Evolutionary conservation across 163 green algal genomes (phyloP).

Genomic region (Trebouxiophyceae sp.): DNA sequence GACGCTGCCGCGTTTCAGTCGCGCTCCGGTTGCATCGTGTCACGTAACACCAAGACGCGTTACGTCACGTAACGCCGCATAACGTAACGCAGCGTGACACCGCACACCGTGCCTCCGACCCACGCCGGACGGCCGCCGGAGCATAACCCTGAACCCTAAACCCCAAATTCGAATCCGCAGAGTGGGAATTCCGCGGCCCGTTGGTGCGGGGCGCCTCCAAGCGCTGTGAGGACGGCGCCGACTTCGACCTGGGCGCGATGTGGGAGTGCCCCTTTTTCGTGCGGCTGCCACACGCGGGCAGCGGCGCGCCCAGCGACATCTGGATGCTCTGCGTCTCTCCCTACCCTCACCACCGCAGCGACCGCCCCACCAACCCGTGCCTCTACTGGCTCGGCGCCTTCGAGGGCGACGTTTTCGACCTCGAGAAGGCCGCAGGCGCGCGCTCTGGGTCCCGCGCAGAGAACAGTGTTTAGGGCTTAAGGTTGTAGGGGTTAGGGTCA

Average conservation of each 20-base stretch:
- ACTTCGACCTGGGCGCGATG: conserved; percentile 21
- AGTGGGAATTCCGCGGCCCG: conserved; percentile 18
- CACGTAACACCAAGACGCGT: too few relatives aligned
- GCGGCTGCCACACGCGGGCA: background rate
- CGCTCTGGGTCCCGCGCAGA: background rate
- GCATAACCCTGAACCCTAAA: too few relatives aligned
- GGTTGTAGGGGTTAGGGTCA: background rate
- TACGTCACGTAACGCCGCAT: too few relatives aligned
- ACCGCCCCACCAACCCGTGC: conserved; percentile 24
- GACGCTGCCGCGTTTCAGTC: too few relatives aligned
- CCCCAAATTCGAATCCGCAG: too few relatives aligned
- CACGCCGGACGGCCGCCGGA: too few relatives aligned
- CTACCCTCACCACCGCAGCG: conserved; percentile 21
- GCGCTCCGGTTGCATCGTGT: too few relatives aligned
- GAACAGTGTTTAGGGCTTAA: background rate
- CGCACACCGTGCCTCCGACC: too few relatives aligned
- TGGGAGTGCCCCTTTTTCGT: conserved; percentile 30
- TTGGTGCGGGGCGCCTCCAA: conserved; percentile 13
- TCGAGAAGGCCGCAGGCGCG: conserved; percentile 1
- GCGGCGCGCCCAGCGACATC: background rate
- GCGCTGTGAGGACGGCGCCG: conserved; percentile 5
- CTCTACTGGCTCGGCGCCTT: conserved; percentile 24
- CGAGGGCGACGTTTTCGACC: conserved; percentile 11
- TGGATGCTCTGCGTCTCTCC: conserved; percentile 25
- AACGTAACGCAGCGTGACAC: too few relatives aligned